These are phyloP conservation scores for Jackrogersella multiformis DNA, from an alignment of 495 filamentous ascomycete species.

Conservation along the genomic window DNA sequence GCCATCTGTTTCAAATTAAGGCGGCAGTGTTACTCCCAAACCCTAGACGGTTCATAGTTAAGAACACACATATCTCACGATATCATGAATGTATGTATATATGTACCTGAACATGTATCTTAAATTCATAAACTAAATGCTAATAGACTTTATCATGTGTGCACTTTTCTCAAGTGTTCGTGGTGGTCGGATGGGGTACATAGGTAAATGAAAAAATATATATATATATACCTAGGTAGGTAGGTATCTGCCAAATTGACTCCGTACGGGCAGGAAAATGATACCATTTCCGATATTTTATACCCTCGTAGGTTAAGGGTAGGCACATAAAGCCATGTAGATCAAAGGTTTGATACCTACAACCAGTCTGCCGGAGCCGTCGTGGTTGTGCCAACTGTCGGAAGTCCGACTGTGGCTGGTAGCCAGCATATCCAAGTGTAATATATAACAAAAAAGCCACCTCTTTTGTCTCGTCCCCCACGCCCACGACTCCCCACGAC, in stretches of 20 bases:
- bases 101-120: not conserved
- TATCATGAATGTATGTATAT: not conserved
- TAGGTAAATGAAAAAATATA: slow-evolving; percentile 14
- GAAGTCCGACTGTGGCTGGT: slow-evolving; percentile 38
- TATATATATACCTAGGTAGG: too few species aligned
- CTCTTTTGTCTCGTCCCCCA: not conserved
- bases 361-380: slow-evolving; percentile 9
- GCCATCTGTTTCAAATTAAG: slow-evolving; percentile 21
- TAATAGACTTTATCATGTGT: not conserved
- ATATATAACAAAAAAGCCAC: slow-evolving; percentile 1
- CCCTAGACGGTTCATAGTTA: slow-evolving; percentile 9
- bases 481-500: slow-evolving; percentile 28
- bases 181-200: not conserved
- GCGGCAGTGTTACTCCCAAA: slow-evolving; percentile 11
- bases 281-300: not conserved
- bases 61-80: not conserved
- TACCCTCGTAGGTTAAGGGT: slow-evolving; percentile 5
- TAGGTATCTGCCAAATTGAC: not conserved
- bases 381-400: slow-evolving; percentile 16
- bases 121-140: slow-evolving; percentile 6
- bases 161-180: not conserved
- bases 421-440: not conserved
- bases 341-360: slow-evolving; percentile 1
- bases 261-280: not conserved
- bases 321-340: not conserved